A percentile compares a stretch with the other conserved stretches of the same genome.
phyloP scores from a whole-genome alignment of 73 alveolate species.

The Symbiodinium pilosum region DNA sequence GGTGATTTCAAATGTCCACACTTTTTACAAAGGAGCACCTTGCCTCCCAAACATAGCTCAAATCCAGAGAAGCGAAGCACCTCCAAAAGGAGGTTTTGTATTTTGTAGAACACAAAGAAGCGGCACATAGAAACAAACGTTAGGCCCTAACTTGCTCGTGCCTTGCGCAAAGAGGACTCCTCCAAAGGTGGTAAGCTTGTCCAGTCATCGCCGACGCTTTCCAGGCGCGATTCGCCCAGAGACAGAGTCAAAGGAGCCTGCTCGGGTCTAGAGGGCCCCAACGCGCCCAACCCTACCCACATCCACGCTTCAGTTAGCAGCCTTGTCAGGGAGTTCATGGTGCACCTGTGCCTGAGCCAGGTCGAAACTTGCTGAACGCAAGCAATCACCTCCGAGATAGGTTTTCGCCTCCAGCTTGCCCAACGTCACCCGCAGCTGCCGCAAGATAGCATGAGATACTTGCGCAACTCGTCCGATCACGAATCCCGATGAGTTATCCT shows the following conservation, averaged over 20 bases:
- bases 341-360: slow-evolving; percentile 41
- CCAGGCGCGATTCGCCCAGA: slow-evolving; percentile 64
- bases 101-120: too few species aligned
- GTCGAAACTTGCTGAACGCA: too few species aligned
- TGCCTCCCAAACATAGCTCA: neutral
- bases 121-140: too few species aligned
- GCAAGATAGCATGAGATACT: slow-evolving; percentile 65
- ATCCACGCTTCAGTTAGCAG: neutral
- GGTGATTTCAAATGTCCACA: too few species aligned
- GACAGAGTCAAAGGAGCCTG: slow-evolving; percentile 68
- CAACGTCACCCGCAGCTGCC: slow-evolving; percentile 71
- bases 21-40: too few species aligned
- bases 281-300: neutral
- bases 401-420: slow-evolving; percentile 42
- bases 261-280: neutral
- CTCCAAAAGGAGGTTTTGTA: neutral
- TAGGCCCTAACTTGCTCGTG: neutral
- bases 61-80: neutral
- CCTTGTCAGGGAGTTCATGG: slow-evolving; percentile 64
- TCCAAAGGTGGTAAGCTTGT: slow-evolving; percentile 27
- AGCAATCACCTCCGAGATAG: neutral
- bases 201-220: slow-evolving; percentile 80
- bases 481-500: slow-evolving; percentile 14
- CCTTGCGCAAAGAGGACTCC: slow-evolving; percentile 57
- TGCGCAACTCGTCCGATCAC: slow-evolving; percentile 56